These are phyloP conservation scores for Dioszegia aurantiaca DNA, from an alignment of 768 basidiomycete species.

Conservation along the genomic window DNA sequence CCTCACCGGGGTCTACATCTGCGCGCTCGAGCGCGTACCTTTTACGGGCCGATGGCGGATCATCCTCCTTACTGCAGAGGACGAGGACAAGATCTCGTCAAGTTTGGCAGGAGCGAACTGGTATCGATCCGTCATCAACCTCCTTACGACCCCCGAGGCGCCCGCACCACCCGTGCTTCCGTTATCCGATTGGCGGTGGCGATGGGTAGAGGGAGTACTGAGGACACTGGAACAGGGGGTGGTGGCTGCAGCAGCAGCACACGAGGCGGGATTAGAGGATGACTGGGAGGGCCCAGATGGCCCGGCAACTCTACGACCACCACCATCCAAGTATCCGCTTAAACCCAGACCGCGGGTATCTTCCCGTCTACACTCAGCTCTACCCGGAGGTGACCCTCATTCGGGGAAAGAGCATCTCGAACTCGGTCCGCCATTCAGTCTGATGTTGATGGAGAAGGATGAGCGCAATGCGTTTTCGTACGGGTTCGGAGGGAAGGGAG, in stretches of 20 bases:
- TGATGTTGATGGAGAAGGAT: slow-evolving; percentile 83
- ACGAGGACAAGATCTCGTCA: slow-evolving; percentile 82
- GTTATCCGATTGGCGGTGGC: slow-evolving; percentile 79
- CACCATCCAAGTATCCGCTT: slow-evolving; percentile 76
- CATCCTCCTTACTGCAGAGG: slow-evolving; percentile 85
- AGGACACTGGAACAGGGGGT: slow-evolving; percentile 72
- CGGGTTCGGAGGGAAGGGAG: slow-evolving; percentile 81
- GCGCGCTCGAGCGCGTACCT: slow-evolving; percentile 46
- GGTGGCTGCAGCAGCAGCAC: slow-evolving; percentile 55
- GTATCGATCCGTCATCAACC: slow-evolving; percentile 76
- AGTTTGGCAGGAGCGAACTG: slow-evolving; percentile 81
- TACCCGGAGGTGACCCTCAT: slow-evolving; percentile 38
- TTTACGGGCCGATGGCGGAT: slow-evolving; percentile 65
- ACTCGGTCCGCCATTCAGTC: slow-evolving; percentile 80
- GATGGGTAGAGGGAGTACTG: slow-evolving; percentile 79
- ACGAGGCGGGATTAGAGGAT: slow-evolving; percentile 10
- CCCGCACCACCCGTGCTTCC: slow-evolving; percentile 63
- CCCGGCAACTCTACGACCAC: slow-evolving; percentile 52
- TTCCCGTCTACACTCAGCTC: slow-evolving; percentile 61
- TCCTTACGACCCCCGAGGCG: slow-evolving; percentile 65
- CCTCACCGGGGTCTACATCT: slow-evolving; percentile 33
- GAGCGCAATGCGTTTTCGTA: slow-evolving; percentile 92
- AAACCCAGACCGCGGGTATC: slow-evolving; percentile 76
- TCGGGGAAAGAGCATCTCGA: slow-evolving; percentile 46
- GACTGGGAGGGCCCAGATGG: background rate